Evolutionary conservation across 2,329 filamentous ascomycete genomes (phyloP).

Genomic region (Neoscytalidium dimidiatum): DNA sequence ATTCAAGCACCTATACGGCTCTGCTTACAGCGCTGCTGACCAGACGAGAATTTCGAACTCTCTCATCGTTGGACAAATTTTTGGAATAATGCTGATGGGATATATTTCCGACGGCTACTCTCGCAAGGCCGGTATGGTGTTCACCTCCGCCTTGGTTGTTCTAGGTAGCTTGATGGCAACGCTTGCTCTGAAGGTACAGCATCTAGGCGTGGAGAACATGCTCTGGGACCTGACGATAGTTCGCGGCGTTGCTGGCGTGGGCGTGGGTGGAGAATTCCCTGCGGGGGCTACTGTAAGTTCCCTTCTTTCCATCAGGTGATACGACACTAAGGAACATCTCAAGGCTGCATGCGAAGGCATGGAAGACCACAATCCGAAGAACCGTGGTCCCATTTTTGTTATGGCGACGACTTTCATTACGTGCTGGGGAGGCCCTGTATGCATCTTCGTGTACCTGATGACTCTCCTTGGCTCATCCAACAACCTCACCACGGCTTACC

Average conservation of each 20-base stretch:
- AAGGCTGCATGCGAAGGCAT: slow-evolving; percentile 40
- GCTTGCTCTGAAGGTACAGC: slow-evolving; percentile 38
- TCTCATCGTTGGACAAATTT: slow-evolving; percentile 34
- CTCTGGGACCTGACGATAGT: slow-evolving; percentile 48
- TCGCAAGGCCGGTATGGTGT: slow-evolving; percentile 35
- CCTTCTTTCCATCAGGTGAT: slow-evolving; percentile 21
- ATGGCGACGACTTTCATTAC: slow-evolving; percentile 3
- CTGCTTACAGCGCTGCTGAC: not conserved
- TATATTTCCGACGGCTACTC: slow-evolving; percentile 35
- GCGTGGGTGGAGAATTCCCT: slow-evolving; percentile 32
- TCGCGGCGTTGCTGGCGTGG: slow-evolving; percentile 48
- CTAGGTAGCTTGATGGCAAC: slow-evolving; percentile 38
- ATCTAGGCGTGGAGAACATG: slow-evolving; percentile 43
- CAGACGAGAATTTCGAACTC: slow-evolving; percentile 26
- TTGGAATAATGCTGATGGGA: slow-evolving; percentile 37
- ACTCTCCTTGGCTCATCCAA: slow-evolving; percentile 32
- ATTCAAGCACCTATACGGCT: slow-evolving; percentile 5
- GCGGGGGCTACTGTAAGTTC: not conserved
- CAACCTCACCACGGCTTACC: slow-evolving; percentile 45
- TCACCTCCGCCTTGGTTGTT: slow-evolving; percentile 34
- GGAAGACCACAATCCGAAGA: slow-evolving; percentile 52
- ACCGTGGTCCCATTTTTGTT: slow-evolving; percentile 3
- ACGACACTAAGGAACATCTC: slow-evolving; percentile 55
- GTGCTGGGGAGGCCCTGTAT: slow-evolving; percentile 6
- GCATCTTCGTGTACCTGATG: slow-evolving; percentile 39